Evolutionary conservation across 1,139 yeast genomes (phyloP).

Genomic region (Saccharomycopsis crataegensis): DNA sequence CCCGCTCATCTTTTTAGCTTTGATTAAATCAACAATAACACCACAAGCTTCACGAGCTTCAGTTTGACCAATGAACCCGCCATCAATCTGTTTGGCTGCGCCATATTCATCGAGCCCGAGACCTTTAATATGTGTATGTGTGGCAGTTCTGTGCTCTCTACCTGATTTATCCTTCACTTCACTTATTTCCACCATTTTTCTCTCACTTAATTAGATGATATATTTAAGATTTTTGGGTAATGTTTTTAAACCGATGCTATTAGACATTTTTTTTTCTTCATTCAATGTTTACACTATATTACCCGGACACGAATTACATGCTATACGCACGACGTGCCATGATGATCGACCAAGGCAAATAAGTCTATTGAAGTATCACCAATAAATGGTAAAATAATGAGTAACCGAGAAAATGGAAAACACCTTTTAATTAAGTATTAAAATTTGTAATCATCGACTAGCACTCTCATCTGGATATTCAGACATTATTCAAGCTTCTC

Average conservation of each 20-base stretch:
- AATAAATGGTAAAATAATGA: too few relatives aligned
- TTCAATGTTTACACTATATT: not conserved
- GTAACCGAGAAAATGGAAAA: too few relatives aligned
- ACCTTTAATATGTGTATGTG: constrained; percentile 96
- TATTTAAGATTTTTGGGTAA: not conserved
- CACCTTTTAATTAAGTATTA: too few relatives aligned
- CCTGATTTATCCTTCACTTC: constrained; percentile 61
- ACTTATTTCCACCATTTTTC: constrained; percentile 68
- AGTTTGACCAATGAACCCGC: constrained; percentile 92
- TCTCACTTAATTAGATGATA: not conserved
- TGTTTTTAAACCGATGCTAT: not conserved
- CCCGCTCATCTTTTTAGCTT: constrained; percentile 90
- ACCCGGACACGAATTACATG: not conserved
- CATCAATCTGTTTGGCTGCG: constrained; percentile 74
- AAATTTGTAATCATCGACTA: too few relatives aligned
- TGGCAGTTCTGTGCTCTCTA: constrained; percentile 79
- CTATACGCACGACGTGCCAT: not conserved
- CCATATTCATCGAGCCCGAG: constrained; percentile 92
- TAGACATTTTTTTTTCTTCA: not conserved
- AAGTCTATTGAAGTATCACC: too few relatives aligned
- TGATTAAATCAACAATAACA: constrained; percentile 86
- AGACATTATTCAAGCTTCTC: too few relatives aligned
- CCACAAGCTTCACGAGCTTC: constrained; percentile 98
- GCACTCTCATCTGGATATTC: too few relatives aligned
- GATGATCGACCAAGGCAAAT: not conserved